Percentiles rank a stretch among this genome's conserved stretches.
Conservation (phyloP, 352 stramenopile genomes). For the Phytophthora constricta region DNA sequence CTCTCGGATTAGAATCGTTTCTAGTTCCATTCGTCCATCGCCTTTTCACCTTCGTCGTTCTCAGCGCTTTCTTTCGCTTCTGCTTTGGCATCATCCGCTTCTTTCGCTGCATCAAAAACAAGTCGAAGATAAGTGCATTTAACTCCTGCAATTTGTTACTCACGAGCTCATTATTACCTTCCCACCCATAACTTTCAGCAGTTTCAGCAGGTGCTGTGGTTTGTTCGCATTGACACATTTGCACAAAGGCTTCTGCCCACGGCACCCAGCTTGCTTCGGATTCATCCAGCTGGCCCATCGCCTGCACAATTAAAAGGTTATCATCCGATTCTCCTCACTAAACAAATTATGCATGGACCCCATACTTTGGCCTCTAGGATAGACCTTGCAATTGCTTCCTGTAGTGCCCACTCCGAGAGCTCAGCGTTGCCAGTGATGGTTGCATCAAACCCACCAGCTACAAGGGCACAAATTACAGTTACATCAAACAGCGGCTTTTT, state of each 20-base stretch:
- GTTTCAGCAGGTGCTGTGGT: slow-evolving; percentile 4
- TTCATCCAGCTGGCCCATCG: slow-evolving; percentile 56
- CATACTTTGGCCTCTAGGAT: slow-evolving; percentile 68
- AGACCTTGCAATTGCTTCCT: slow-evolving; percentile 71
- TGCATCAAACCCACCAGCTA: slow-evolving; percentile 25
- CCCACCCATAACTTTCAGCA: not conserved
- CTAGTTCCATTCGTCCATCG: slow-evolving; percentile 47
- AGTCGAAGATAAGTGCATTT: not conserved
- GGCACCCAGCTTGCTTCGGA: slow-evolving; percentile 58
- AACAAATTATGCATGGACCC: no score
- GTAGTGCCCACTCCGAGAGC: slow-evolving; percentile 67
- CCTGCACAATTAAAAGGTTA: slow-evolving; percentile 28
- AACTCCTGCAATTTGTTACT: not conserved
- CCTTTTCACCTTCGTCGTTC: slow-evolving; percentile 10
- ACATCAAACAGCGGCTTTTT: no score
- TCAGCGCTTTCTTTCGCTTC: slow-evolving; percentile 15
- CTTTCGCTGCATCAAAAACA: slow-evolving; percentile 8
- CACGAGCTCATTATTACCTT: slow-evolving; percentile 9
- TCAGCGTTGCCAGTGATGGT: slow-evolving; percentile 16
- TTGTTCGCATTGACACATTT: slow-evolving; percentile 45
- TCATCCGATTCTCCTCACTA: no score
- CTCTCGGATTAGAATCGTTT: slow-evolving; percentile 70
- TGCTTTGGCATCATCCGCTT: slow-evolving; percentile 18
- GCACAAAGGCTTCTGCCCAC: slow-evolving; percentile 70
- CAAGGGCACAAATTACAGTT: not conserved